Evolutionary conservation across 495 filamentous ascomycete genomes (phyloP), one percentile per base, ranked within the genome.

Genomic region (Hypoxylon lenormandii): DNA sequence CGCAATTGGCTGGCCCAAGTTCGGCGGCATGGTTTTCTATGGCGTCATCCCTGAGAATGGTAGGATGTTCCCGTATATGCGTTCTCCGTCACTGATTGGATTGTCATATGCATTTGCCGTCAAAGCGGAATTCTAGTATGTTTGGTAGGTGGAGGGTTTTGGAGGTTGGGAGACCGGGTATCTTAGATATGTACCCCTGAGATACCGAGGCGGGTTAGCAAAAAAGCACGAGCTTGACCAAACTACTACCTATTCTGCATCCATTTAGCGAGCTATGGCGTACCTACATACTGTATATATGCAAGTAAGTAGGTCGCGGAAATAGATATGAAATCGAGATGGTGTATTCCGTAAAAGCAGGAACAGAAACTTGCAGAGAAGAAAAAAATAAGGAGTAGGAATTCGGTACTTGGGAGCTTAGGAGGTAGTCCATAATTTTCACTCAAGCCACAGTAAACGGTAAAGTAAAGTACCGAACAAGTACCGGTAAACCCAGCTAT

Each of bases 1-100:
- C n/a, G 23, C 30, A 13, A 58, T 61, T 70, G 60, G 51, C 28
- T 52, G 51, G 40, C 16, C 21, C 21, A 50, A 46, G 19, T 47
- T 62, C 61, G 50, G 55, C 26, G 21, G 66, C 4, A 62, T 57
- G 61, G 66, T 66, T n/a, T n/a, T 57, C 47, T 57, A 70, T 65
- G 56, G 61, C 67, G 67, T 66, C 67, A 70, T 66, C 52, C 56
- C 30, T 33, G 50, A 48, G 22, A 26, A 64, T 63, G 52, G 38
- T 40, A 60, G 22, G 36, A 7, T 43, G 60, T 57, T 54, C 48
- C 46, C 61, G 43, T 60, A 61, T 37, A 46, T 46, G 48, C 19
- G 15, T 16, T 4, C 36, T 36, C 37, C 46, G 55, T 51, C 56
- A 57, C 52, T 70, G 60, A 70, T 65, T 70, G 60, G 67, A 33